A percentile compares a stretch with the other conserved stretches of the same genome.
Evolutionary conservation across 768 basidiomycete species (phyloP).

Genomic region (Ramaria rubella): DNA sequence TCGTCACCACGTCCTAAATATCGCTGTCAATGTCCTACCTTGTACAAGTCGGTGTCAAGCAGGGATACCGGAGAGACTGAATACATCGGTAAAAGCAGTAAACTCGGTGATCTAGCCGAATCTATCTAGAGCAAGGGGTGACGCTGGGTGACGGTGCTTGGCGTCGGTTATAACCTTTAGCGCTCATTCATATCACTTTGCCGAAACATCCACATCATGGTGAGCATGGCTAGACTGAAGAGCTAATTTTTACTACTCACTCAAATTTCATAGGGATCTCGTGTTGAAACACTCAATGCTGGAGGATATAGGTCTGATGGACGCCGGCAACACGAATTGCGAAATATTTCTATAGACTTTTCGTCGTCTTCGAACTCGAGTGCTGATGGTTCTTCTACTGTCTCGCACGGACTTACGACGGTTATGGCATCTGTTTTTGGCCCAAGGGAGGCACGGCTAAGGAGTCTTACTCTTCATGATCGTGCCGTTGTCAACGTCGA

Average conservation of each 20-base stretch:
- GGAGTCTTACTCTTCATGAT: constrained; percentile 78
- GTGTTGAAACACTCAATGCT: constrained; percentile 74
- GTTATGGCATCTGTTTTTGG: constrained; percentile 88
- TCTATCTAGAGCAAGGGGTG: too few species aligned
- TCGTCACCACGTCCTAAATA: not conserved
- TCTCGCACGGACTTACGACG: constrained; percentile 86
- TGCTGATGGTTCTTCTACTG: constrained; percentile 80
- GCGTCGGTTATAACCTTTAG: too few species aligned
- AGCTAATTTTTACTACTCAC: not conserved
- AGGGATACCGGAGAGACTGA: constrained; percentile 44
- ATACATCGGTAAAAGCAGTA: too few species aligned
- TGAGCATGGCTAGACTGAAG: too few species aligned
- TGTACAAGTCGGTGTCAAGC: constrained; percentile 93
- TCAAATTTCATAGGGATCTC: constrained; percentile 34
- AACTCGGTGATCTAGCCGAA: too few species aligned
- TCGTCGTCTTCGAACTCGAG: constrained; percentile 53
- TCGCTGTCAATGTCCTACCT: constrained; percentile 40
- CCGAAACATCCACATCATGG: too few species aligned
- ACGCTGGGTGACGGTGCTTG: too few species aligned
- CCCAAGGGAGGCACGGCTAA: constrained; percentile 79
- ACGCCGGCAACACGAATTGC: constrained; percentile 85
- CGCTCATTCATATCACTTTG: too few species aligned
- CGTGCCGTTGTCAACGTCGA: constrained; percentile 87
- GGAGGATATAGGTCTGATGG: constrained; percentile 90
- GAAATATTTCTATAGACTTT: constrained; percentile 74